Evolutionary conservation across 2,329 filamentous ascomycete genomes (phyloP).

Genomic region (Colletotrichum coccodes): DNA sequence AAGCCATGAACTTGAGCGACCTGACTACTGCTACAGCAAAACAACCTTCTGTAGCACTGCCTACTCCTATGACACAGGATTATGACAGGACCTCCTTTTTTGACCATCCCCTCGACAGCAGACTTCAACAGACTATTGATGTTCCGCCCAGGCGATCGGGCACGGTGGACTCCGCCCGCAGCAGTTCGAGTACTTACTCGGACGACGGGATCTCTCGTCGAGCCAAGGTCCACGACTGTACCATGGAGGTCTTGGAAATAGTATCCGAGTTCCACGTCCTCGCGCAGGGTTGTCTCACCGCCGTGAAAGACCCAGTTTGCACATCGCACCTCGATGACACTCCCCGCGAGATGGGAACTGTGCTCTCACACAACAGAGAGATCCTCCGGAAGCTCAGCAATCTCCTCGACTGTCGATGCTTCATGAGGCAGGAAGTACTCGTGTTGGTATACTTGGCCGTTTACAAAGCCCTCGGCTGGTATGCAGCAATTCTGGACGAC

Average conservation of each 20-base stretch:
- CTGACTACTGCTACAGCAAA: neutral
- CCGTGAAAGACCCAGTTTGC: neutral
- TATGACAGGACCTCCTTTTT: neutral
- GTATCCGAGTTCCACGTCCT: neutral
- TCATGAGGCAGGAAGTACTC: constrained; percentile 6
- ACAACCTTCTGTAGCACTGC: neutral
- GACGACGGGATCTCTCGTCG: neutral
- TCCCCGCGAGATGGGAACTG: constrained; percentile 2
- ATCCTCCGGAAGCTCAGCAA: neutral
- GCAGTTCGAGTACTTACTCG: neutral
- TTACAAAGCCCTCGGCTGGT: constrained; percentile 9
- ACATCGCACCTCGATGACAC: neutral
- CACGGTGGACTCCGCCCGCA: neutral
- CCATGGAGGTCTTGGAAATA: neutral
- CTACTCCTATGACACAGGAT: neutral
- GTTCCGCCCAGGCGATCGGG: neutral
- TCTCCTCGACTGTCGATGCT: neutral
- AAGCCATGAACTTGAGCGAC: neutral
- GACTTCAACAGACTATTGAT: neutral
- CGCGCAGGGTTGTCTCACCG: constrained; percentile 3
- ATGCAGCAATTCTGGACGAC: constrained; percentile 2
- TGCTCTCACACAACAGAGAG: neutral
- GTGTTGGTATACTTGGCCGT: constrained; percentile 5
- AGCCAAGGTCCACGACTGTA: constrained; percentile 8
- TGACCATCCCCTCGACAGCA: neutral